Evolutionary conservation across 2,329 filamentous ascomycete genomes (phyloP).

Genomic region (Alternaria tenuissima): DNA sequence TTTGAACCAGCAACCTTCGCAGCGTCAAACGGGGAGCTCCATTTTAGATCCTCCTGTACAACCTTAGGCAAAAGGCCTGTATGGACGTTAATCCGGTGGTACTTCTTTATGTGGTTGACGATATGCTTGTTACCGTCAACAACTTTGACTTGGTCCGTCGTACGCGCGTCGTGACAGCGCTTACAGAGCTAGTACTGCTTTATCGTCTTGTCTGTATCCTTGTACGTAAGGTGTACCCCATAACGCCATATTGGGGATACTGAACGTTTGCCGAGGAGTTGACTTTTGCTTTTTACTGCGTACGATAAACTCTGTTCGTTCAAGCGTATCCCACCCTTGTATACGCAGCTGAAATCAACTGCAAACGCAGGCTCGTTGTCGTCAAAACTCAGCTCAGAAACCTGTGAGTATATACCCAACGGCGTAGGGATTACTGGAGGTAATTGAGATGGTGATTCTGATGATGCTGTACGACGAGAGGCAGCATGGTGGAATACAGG

Average conservation of each 20-base stretch:
- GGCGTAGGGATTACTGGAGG: too few relatives aligned
- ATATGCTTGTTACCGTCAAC: background rate
- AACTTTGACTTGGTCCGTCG: background rate
- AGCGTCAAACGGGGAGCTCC: background rate
- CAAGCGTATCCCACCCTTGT: background rate
- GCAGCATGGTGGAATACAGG: too few relatives aligned
- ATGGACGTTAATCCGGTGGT: background rate
- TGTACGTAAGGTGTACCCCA: background rate
- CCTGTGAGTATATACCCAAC: too few relatives aligned
- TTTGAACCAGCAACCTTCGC: background rate
- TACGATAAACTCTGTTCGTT: background rate
- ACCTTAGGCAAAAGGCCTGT: background rate
- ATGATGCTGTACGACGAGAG: too few relatives aligned
- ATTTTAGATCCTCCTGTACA: background rate
- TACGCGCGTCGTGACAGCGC: background rate
- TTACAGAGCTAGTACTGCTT: background rate
- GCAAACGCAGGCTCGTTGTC: too few relatives aligned
- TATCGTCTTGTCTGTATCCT: background rate
- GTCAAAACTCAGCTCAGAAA: too few relatives aligned
- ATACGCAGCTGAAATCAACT: background rate
- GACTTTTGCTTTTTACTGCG: background rate
- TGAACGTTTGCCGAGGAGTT: background rate
- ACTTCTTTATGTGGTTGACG: background rate
- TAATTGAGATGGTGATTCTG: too few relatives aligned
- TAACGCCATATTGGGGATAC: background rate